Conservation (phyloP, 768 basidiomycete genomes). For the Pleurotus pulmonarius region DNA sequence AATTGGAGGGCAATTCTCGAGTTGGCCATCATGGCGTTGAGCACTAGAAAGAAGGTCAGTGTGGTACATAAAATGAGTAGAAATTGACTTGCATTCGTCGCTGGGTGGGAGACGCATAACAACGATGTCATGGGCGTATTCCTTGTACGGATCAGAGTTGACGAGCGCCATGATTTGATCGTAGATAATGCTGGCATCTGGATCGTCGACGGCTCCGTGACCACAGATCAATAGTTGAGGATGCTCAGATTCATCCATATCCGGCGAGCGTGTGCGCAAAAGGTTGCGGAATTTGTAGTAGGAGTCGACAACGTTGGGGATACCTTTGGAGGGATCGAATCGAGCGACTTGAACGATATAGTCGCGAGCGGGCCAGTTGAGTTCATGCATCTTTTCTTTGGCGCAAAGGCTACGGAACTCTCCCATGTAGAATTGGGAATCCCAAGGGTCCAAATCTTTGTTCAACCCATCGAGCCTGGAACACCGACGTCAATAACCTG, state of each 20-base stretch:
- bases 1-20: conserved; percentile 88
- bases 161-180: conserved; percentile 71
- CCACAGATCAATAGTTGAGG: conserved; percentile 84
- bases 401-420: conserved; percentile 76
- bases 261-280: conserved; percentile 40
- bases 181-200: conserved; percentile 90
- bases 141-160: conserved; percentile 43
- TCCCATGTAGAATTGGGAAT: conserved; percentile 86
- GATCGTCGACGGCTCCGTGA: conserved; percentile 93
- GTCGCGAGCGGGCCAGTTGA: conserved; percentile 76
- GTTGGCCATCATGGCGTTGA: conserved; percentile 88
- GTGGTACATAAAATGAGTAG: not conserved
- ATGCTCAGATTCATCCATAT: conserved; percentile 43
- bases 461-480: conserved; percentile 88
- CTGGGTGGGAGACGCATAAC: conserved; percentile 82
- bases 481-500: not conserved
- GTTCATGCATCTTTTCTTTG: conserved; percentile 78
- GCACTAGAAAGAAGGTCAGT: conserved; percentile 39
- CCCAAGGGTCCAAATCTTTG: conserved; percentile 81
- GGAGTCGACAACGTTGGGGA: conserved; percentile 81
- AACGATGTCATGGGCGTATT: conserved; percentile 60
- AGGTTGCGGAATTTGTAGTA: conserved; percentile 80
- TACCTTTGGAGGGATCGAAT: conserved; percentile 83
- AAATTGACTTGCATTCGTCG: conserved; percentile 62
- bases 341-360: conserved; percentile 93